These are phyloP conservation scores for Peronospora tabacina DNA, from an alignment of 352 stramenopile genomes.

Conservation along the genomic window DNA sequence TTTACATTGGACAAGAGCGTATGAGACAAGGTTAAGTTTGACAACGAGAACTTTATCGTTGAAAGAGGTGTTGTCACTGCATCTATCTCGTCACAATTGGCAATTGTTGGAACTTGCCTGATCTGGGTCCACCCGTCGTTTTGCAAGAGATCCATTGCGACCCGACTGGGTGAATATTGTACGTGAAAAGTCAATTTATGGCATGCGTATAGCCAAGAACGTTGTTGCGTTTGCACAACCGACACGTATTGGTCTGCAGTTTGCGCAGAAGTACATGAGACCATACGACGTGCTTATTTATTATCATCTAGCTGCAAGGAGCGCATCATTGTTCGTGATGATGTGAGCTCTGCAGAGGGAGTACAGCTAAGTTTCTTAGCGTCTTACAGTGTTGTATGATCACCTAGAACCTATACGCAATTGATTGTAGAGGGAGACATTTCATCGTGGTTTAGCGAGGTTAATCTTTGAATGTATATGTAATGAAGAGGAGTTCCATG, in stretches of 20 bases:
- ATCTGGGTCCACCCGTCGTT: constrained; percentile 60
- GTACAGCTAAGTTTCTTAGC: background rate
- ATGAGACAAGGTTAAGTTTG: constrained; percentile 5
- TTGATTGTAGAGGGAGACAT: background rate
- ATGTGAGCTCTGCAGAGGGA: background rate
- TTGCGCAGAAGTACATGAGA: constrained; percentile 49
- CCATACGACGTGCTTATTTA: constrained; percentile 52
- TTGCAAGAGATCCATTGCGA: constrained; percentile 45
- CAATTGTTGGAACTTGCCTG: constrained; percentile 56
- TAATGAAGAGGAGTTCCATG: background rate
- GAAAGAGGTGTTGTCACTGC: constrained; percentile 12
- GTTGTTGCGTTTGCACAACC: constrained; percentile 67
- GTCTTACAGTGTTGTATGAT: background rate
- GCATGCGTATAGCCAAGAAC: constrained; percentile 41
- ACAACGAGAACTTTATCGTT: constrained; percentile 4
- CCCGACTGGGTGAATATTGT: constrained; percentile 51
- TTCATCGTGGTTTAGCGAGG: too few relatives aligned
- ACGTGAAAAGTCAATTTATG: constrained; percentile 66
- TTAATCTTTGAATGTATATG: too few relatives aligned
- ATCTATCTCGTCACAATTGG: constrained; percentile 17
- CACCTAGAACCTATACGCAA: background rate
- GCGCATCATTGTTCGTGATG: background rate
- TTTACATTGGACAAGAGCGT: constrained; percentile 28
- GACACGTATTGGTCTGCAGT: constrained; percentile 50
- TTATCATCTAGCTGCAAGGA: constrained; percentile 5